Evolutionary conservation across 805 yeast genomes (phyloP).

Genomic region (Saccharomycopsis schoenii): DNA sequence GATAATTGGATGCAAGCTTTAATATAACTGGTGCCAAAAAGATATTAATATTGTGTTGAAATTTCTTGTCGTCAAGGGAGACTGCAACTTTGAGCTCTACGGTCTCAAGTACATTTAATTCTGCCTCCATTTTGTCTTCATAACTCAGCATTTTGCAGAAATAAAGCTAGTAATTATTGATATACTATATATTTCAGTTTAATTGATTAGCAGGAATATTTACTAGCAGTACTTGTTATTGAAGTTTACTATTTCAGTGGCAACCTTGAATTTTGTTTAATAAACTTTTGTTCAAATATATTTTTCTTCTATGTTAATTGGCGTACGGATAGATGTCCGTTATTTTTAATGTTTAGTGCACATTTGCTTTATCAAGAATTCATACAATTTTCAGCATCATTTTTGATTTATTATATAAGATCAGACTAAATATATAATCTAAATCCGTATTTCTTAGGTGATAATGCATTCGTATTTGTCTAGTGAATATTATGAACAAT

Average conservation of each 20-base stretch:
- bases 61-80: conserved; percentile 56
- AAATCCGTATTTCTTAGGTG: background rate
- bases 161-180: background rate
- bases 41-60: conserved; percentile 46
- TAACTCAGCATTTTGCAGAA: background rate
- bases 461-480: background rate
- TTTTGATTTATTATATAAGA: background rate
- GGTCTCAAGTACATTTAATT: conserved; percentile 53
- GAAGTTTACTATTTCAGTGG: no score
- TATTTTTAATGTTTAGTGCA: no score
- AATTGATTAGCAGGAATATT: no score
- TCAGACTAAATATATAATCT: no score
- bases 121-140: conserved; percentile 29
- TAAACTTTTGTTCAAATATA: no score
- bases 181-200: no score
- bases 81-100: conserved; percentile 78
- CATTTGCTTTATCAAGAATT: no score
- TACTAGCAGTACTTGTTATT: no score
- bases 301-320: no score
- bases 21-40: conserved; percentile 72
- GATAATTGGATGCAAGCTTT: conserved; percentile 65
- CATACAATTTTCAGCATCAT: no score
- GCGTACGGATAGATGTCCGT: no score
- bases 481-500: background rate
- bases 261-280: no score